These are phyloP conservation scores for Davidsoniella neocaledoniae DNA, from an alignment of 2,329 filamentous ascomycete genomes.

Conservation along the genomic window DNA sequence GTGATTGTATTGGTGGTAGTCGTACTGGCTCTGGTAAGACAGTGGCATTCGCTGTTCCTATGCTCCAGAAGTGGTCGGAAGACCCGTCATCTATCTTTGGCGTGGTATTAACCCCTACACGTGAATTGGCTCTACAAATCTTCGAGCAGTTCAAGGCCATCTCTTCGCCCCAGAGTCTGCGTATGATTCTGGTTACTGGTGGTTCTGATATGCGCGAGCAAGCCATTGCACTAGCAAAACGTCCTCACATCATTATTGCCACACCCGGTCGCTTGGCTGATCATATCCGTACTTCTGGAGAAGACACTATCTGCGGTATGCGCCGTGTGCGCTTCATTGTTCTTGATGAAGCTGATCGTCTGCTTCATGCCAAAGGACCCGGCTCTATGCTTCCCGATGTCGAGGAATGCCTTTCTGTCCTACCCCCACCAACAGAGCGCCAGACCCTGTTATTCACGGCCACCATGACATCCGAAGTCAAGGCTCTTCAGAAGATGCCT, in stretches of 20 bases:
- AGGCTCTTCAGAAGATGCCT: constrained; percentile 66
- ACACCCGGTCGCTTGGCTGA: constrained; percentile 87
- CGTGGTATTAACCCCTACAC: constrained; percentile 74
- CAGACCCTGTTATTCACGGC: constrained; percentile 94
- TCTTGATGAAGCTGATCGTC: constrained; percentile 85
- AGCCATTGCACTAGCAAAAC: constrained; percentile 62
- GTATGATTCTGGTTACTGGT: constrained; percentile 77
- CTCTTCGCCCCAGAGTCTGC: constrained; percentile 71
- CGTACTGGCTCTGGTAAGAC: constrained; percentile 96
- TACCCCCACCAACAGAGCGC: constrained; percentile 62
- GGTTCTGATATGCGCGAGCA: constrained; percentile 86
- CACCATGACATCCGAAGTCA: constrained; percentile 83
- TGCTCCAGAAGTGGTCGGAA: constrained; percentile 82
- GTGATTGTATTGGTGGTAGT: constrained; percentile 89
- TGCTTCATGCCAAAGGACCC: constrained; percentile 53
- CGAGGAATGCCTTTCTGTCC: constrained; percentile 65
- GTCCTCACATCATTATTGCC: constrained; percentile 85
- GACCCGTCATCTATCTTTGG: constrained; percentile 87
- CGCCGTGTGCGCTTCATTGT: constrained; percentile 70
- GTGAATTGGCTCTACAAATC: constrained; percentile 87
- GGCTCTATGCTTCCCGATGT: constrained; percentile 93
- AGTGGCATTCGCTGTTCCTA: constrained; percentile 84
- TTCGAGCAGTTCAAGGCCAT: constrained; percentile 93
- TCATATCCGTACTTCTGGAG: constrained; percentile 78
- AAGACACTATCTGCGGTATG: constrained; percentile 75